Base-by-base conservation (phyloP, 2,329 filamentous ascomycete species). In the Exophiala bonariae region DNA sequence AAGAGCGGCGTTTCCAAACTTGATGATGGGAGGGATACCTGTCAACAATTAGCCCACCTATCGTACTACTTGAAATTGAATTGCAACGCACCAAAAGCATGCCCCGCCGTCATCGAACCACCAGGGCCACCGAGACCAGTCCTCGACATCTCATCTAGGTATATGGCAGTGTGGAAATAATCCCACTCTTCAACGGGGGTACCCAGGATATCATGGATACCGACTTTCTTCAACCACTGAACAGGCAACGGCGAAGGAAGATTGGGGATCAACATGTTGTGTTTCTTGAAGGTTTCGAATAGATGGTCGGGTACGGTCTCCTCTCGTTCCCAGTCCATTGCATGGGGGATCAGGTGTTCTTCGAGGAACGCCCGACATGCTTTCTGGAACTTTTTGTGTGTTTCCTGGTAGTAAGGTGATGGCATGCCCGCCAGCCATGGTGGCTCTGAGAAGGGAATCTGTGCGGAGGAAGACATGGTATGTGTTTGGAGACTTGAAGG, bases 101-200 rank as follows among this genome's bases (percentile, higher is more conserved):
- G 81, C 2, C 86, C 86, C 0, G 83, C 83, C 1, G 82, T 89
- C 19, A 90, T 66, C n/a, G 80, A 81, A 1, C 74, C 79, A 0
- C 73, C 61, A 0, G 86, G 86, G 0, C 86, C 86, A 1, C 74
- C 68, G 9, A 88, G 71, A 9, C 86, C 86, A 1, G 75, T 77
- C 11, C 85, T 77, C 13, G 76, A 70, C 78, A 89, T 81, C 78
- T 88, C 86, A 59, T 89, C 85, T 3, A 71, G 68, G 60, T 84
- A 89, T 41, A 90, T 89, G 44, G 82, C 73, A 0, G 77, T 81
- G 61, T 90, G 85, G 8, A 87, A 71, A 55, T 84, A 83, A 59
- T 88, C 85, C 69, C 83, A 90, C 19, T 90, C 83, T 61, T 89
- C 85, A 2, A 90, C 79, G 2, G 85, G 65, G 0, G 78, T 78